phyloP scores from a whole-genome alignment of 148 eudicot genomes.

The Rhododendron molle region DNA sequence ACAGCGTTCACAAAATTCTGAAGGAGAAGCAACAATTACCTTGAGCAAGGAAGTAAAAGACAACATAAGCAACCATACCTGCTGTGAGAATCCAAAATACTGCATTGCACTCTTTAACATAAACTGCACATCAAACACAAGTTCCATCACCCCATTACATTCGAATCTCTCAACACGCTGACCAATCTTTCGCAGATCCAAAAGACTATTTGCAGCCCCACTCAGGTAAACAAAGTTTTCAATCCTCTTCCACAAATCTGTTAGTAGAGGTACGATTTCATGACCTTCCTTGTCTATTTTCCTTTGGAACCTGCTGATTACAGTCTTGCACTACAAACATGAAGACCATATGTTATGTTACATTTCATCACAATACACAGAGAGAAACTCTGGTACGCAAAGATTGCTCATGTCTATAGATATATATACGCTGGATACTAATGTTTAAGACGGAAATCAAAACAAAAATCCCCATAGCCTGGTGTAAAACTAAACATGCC shows the following conservation, averaged over 20 bases:
- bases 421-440: neutral
- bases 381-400: neutral
- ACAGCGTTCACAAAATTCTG: neutral
- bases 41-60: neutral
- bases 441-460: neutral
- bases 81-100: constrained; percentile 64
- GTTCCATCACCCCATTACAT: constrained; percentile 68
- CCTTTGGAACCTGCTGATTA: constrained; percentile 65
- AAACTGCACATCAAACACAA: constrained; percentile 77
- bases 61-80: constrained; percentile 41
- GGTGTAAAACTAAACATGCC: neutral
- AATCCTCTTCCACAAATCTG: constrained; percentile 79
- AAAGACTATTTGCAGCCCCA: constrained; percentile 43
- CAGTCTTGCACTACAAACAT: constrained; percentile 79
- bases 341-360: neutral
- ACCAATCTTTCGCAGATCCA: constrained; percentile 31
- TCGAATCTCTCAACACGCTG: constrained; percentile 47
- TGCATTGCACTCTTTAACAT: constrained; percentile 74
- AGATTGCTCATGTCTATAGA: neutral
- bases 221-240: constrained; percentile 37
- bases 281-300: constrained; percentile 85
- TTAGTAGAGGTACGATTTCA: constrained; percentile 70
- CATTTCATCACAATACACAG: neutral
- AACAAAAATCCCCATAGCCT: neutral
- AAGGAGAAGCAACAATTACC: constrained; percentile 3